Evolutionary conservation across 176 grass and related monocot species (phyloP), one percentile per base, ranked within the genome.

Genomic region (Eleusine indica): DNA sequence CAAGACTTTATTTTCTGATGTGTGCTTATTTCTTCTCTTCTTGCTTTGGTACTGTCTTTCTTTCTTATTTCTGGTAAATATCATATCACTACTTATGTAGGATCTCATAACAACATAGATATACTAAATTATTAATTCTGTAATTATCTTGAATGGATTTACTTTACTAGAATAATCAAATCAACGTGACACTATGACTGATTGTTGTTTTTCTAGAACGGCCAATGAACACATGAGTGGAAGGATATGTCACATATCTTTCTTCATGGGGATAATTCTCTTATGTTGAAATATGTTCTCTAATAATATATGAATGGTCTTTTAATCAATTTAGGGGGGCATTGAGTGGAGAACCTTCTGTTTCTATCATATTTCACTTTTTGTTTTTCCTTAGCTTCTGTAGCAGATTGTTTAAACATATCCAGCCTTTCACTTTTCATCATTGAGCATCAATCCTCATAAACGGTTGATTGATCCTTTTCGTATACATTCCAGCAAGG

Each of bases 401-500:
- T 62, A 21, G 42, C 25, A 38, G 0, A 67, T 54, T 37, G 14
- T 84, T 81, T 18, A 39, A 19, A 14, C 41, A 44, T 47, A 52
- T 71, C 12, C 8, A 30, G 38, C 46, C 5, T 77, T 85, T 64
- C 22, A 22, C 48, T 30, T 44, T 2, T 40, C 42, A 81, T 89
- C 9, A 75, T 19, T 54, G 37, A 66, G 43, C 47, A 71, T 72
- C 12, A 19, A 12, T 86, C 54, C 76, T 42, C 32, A 13, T 71
- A 28, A 2, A 86, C 71, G 66, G n/a, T 82, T 76, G 21, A 82
- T 68, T 81, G 16, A 30, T 85, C 41, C n/a, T 32, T 92, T 86
- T 79, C 16, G 81, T 29, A 37, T 76, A 73, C 85, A 64, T 88
- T 6, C 75, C 89, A 98, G 96, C 96, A 98, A 94, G 96, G 96